phyloP scores from a whole-genome alignment of 352 stramenopile genomes.

The Globisporangium takayamanum region DNA sequence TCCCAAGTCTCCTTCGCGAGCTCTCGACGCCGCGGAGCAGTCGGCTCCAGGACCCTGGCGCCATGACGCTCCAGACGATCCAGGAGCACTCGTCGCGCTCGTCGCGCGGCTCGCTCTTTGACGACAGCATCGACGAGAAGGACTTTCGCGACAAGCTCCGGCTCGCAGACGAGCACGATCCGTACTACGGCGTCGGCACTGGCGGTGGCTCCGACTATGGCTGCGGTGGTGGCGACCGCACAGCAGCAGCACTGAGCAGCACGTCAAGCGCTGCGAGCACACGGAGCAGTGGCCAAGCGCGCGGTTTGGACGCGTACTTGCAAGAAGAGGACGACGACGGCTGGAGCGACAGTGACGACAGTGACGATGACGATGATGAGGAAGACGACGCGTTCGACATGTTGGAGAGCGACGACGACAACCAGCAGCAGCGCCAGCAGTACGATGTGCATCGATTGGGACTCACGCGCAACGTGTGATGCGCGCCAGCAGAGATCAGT shows the following conservation, averaged over 20 bases:
- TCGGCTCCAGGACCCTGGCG: slow-evolving; percentile 19
- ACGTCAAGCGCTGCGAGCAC: background rate
- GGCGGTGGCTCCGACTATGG: background rate
- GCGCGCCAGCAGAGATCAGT: background rate
- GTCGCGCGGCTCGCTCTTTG: slow-evolving; percentile 15
- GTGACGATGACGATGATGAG: background rate
- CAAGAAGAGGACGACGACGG: slow-evolving; percentile 20
- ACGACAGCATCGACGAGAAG: slow-evolving; percentile 16
- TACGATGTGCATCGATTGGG: background rate
- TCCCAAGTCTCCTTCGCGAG: slow-evolving; percentile 45
- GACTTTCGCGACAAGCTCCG: slow-evolving; percentile 13
- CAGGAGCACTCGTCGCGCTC: slow-evolving; percentile 19
- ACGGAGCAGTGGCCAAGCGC: background rate
- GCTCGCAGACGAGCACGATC: slow-evolving; percentile 10
- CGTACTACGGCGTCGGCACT: background rate
- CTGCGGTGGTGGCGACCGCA: background rate
- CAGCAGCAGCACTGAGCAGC: background rate
- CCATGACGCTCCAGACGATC: slow-evolving; percentile 47
- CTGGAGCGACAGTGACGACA: slow-evolving; percentile 9
- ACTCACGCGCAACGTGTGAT: background rate
- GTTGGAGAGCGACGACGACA: background rate
- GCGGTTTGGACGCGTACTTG: slow-evolving; percentile 11
- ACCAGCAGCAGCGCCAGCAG: background rate
- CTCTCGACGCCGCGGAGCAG: slow-evolving; percentile 18
- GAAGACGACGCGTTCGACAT: slow-evolving; percentile 10